phyloP scores from a whole-genome alignment of 1,284 basidiomycete genomes.

The Trametes polyzona region DNA sequence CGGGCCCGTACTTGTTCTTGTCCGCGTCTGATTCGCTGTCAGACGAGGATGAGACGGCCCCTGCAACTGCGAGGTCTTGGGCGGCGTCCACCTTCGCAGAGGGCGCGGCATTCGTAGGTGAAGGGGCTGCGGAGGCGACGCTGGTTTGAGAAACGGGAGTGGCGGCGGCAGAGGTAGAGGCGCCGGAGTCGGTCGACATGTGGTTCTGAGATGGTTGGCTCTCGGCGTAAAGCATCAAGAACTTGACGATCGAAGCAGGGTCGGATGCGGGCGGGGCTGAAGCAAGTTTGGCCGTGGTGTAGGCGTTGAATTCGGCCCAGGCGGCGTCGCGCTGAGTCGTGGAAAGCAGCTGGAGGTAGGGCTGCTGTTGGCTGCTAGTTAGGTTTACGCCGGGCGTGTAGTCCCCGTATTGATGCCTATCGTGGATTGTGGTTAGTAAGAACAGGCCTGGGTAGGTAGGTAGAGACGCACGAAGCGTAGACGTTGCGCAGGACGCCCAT shows the following conservation, averaged over 20 bases:
- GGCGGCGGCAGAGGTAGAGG: not conserved
- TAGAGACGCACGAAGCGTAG: constrained; percentile 41
- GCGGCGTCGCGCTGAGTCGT: constrained; percentile 27
- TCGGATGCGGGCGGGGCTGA: not conserved
- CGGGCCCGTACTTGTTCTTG: not conserved
- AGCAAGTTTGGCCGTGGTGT: constrained; percentile 19
- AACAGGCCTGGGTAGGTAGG: not conserved
- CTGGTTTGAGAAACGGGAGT: not conserved
- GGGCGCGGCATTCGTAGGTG: no score
- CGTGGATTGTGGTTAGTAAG: not conserved
- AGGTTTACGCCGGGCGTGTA: not conserved
- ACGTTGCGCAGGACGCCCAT: constrained; percentile 44
- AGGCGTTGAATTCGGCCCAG: constrained; percentile 25
- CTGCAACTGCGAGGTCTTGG: not conserved
- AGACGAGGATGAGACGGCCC: not conserved
- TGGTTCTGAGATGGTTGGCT: no score
- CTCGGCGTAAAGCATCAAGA: no score
- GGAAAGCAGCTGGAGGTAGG: constrained; percentile 39
- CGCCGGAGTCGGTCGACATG: no score
- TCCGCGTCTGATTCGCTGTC: not conserved
- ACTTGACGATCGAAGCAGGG: not conserved
- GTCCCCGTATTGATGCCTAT: not conserved
- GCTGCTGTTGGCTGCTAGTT: constrained; percentile 10
- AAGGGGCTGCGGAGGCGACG: not conserved
- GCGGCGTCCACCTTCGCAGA: not conserved